A percentile compares a stretch with the other conserved stretches of the same genome.
Evolutionary conservation across 1,284 basidiomycete species (phyloP).

Genomic region (Cutaneotrichosporon sp.): DNA sequence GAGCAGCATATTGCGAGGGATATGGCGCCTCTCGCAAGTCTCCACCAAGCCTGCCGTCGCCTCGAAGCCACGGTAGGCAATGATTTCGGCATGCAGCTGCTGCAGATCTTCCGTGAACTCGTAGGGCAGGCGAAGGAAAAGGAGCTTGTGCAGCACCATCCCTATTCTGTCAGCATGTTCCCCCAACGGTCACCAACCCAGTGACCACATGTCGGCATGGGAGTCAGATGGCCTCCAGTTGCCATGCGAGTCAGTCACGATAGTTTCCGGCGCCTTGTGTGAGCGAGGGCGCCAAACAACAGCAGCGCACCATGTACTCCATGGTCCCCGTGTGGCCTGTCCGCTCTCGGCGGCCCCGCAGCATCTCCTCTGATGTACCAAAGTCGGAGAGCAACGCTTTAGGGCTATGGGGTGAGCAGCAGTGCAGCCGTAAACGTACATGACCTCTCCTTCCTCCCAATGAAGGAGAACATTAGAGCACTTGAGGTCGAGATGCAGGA

Average conservation of each 20-base stretch:
- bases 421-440: slow-evolving; percentile 45
- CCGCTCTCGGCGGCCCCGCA: slow-evolving; percentile 65
- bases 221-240: slow-evolving; percentile 72
- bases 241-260: slow-evolving; percentile 59
- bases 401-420: slow-evolving; percentile 41
- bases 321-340: slow-evolving; percentile 92
- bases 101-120: slow-evolving; percentile 63
- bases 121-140: slow-evolving; percentile 85
- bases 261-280: slow-evolving; percentile 71
- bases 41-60: slow-evolving; percentile 58
- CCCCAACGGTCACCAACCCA: slow-evolving; percentile 51
- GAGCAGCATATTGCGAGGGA: slow-evolving; percentile 68
- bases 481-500: slow-evolving; percentile 88
- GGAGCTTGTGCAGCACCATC: slow-evolving; percentile 86
- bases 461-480: slow-evolving; percentile 90
- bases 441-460: slow-evolving; percentile 83
- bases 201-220: slow-evolving; percentile 63
- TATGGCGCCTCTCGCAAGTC: slow-evolving; percentile 65
- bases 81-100: slow-evolving; percentile 71
- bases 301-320: slow-evolving; percentile 57
- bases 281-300: no score
- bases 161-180: slow-evolving; percentile 48
- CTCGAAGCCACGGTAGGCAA: slow-evolving; percentile 74
- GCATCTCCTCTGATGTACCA: slow-evolving; percentile 87
- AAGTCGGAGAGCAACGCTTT: slow-evolving; percentile 89